These are phyloP conservation scores for Porphyrellus cyaneotinctus DNA, from an alignment of 768 basidiomycete species.

Conservation along the genomic window DNA sequence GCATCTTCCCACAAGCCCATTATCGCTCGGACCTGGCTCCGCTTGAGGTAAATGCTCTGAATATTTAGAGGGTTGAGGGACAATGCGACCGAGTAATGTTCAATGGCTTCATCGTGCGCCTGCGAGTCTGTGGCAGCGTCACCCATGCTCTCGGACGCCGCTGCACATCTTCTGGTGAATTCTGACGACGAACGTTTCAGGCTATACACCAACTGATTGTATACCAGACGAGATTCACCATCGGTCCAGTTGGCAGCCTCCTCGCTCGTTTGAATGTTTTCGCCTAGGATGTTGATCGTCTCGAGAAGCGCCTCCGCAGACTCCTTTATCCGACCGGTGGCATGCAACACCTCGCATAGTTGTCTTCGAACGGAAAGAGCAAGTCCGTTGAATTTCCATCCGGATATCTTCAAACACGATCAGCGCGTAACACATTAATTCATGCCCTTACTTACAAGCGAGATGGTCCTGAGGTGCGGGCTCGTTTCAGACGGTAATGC, in stretches of 20 bases:
- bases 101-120: slow-evolving; percentile 11
- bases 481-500: neutral
- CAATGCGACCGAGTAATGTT: slow-evolving; percentile 12
- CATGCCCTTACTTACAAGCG: slow-evolving; percentile 6
- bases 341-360: slow-evolving; percentile 12
- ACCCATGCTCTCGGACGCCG: slow-evolving; percentile 10
- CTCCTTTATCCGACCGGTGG: slow-evolving; percentile 10
- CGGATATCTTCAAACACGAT: slow-evolving; percentile 8
- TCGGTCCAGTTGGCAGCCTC: slow-evolving; percentile 1
- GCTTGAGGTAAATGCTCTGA: slow-evolving; percentile 7
- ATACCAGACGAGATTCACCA: neutral
- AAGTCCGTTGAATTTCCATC: slow-evolving; percentile 11
- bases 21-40: slow-evolving; percentile 11
- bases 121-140: slow-evolving; percentile 6
- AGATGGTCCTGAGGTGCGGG: slow-evolving; percentile 8
- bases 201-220: neutral
- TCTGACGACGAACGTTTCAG: slow-evolving; percentile 1
- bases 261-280: neutral
- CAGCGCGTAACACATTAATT: neutral
- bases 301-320: slow-evolving; percentile 10
- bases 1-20: slow-evolving; percentile 13
- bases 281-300: slow-evolving; percentile 1
- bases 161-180: slow-evolving; percentile 4
- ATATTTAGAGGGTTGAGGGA: slow-evolving; percentile 5
- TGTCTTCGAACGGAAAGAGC: slow-evolving; percentile 3